phyloP scores from a whole-genome alignment of 1,284 basidiomycete species.

The Ustilago tritici region DNA sequence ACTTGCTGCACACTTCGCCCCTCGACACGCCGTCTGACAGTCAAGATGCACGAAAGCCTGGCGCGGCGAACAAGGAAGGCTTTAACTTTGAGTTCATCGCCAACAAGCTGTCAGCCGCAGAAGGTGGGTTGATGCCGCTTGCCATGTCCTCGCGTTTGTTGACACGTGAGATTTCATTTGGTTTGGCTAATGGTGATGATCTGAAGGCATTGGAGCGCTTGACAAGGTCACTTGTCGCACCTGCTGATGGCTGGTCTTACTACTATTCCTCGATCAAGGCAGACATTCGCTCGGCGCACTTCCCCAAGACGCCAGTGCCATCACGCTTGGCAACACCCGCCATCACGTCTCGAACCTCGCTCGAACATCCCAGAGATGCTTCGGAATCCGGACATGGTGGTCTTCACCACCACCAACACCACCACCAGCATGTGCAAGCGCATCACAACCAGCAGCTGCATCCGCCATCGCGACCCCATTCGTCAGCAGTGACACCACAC shows the following conservation, averaged over 20 bases:
- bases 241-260: conserved; percentile 77
- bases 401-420: conserved; percentile 1
- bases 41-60: background rate
- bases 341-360: conserved; percentile 41
- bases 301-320: conserved; percentile 51
- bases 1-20: conserved; percentile 73
- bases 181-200: conserved; percentile 76
- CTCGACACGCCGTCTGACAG: conserved; percentile 67
- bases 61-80: conserved; percentile 70
- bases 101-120: conserved; percentile 72
- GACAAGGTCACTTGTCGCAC: conserved; percentile 67
- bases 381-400: conserved; percentile 32
- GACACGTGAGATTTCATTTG: conserved; percentile 77
- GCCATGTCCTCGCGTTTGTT: conserved; percentile 75
- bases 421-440: background rate
- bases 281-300: conserved; percentile 50
- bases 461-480: conserved; percentile 29
- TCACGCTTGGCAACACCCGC: conserved; percentile 40
- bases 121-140: conserved; percentile 75
- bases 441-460: conserved; percentile 21
- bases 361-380: conserved; percentile 25
- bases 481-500: conserved; percentile 24
- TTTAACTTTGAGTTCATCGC: conserved; percentile 54
- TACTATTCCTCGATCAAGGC: conserved; percentile 71
- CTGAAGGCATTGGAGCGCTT: conserved; percentile 74